Evolutionary conservation across 208 protist genomes (phyloP).

Genomic region (Leishmania gerbilli): DNA sequence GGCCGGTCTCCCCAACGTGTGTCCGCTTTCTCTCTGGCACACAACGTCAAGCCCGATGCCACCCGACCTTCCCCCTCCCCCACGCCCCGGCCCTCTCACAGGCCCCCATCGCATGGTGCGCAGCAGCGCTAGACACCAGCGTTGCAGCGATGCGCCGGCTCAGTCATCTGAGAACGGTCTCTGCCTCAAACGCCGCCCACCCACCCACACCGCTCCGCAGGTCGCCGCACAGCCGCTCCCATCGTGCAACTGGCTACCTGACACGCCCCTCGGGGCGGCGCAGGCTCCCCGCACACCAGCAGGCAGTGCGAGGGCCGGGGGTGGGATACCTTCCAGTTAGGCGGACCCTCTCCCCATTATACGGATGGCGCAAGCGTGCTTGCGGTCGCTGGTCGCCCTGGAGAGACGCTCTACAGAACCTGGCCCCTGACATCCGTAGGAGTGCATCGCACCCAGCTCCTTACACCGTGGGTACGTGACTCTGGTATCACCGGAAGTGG

Average conservation of each 20-base stretch:
- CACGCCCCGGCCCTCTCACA: not conserved
- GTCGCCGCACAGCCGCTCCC: not conserved
- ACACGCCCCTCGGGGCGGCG: not conserved
- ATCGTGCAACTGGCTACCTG: not conserved
- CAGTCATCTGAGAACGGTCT: not conserved
- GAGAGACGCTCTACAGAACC: not conserved
- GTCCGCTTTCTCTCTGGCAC: not conserved
- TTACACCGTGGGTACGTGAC: not conserved
- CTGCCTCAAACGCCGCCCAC: not conserved
- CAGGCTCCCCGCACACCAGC: not conserved
- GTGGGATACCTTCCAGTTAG: not conserved
- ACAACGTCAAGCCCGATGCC: not conserved
- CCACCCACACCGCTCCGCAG: not conserved
- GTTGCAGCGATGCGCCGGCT: not conserved
- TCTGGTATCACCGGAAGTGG: not conserved
- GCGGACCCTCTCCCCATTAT: not conserved
- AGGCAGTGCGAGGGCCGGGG: not conserved
- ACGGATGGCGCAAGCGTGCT: not conserved
- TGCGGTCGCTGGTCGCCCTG: not conserved
- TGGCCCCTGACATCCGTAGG: not conserved
- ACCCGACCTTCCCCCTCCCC: not conserved
- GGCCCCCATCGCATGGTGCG: not conserved
- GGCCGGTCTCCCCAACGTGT: not conserved
- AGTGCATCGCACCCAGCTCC: not conserved
- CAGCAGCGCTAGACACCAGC: not conserved